These are phyloP conservation scores for Garcia nutans DNA, from an alignment of 345 rosid species.

Conservation along the genomic window DNA sequence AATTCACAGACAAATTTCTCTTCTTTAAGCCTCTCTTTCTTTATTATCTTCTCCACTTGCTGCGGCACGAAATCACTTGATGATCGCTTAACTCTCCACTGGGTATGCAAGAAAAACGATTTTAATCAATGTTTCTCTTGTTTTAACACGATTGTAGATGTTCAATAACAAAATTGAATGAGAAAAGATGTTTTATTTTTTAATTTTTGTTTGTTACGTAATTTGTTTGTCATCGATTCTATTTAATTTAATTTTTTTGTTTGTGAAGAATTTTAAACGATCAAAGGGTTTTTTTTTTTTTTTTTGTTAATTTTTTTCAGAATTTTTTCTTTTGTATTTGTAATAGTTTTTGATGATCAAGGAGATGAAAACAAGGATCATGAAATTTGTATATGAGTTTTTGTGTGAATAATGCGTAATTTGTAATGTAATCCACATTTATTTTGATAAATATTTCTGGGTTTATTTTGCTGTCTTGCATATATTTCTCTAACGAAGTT, in stretches of 20 bases:
- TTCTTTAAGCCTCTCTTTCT: too few species aligned
- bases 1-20: not conserved
- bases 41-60: not conserved
- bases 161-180: not conserved
- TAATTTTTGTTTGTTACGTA: not conserved
- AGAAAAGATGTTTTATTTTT: not conserved
- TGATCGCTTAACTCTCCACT: conserved; percentile 31
- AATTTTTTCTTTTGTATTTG: not conserved
- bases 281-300: not conserved
- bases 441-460: not conserved
- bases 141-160: not conserved
- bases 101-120: conserved; percentile 23
- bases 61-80: not conserved
- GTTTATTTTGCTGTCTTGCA: too few species aligned
- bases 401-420: not conserved
- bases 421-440: not conserved
- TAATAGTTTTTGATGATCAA: too few species aligned
- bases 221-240: not conserved
- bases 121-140: not conserved
- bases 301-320: too few species aligned
- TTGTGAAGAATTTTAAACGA: not conserved
- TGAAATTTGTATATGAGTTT: not conserved
- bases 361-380: not conserved
- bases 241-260: not conserved
- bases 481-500: too few species aligned